Conservation (phyloP, 108 stramenopile species). For the Skeletonema grethae region DNA sequence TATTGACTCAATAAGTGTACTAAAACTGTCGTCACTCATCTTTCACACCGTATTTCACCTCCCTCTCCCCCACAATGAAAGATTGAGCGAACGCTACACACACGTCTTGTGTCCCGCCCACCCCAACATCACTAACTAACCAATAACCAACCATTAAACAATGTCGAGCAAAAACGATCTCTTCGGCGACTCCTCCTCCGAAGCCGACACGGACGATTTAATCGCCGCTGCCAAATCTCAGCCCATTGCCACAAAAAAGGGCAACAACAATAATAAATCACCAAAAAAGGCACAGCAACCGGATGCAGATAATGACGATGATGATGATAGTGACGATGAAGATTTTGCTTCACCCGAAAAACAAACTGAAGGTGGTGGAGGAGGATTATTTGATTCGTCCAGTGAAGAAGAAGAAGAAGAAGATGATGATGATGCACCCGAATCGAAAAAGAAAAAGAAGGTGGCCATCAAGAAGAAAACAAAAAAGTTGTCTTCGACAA, state of each 20-base stretch:
- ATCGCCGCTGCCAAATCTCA: conserved; percentile 63
- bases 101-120: neutral
- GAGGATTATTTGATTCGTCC: conserved; percentile 65
- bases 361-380: conserved; percentile 42
- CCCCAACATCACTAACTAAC: neutral
- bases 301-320: conserved; percentile 44
- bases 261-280: neutral
- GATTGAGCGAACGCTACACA: no score
- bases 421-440: conserved; percentile 5
- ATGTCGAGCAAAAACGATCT: conserved; percentile 81
- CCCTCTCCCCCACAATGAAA: no score
- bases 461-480: conserved; percentile 33
- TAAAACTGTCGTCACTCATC: no score
- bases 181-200: conserved; percentile 72
- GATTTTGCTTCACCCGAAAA: conserved; percentile 49
- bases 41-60: no score
- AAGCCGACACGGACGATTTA: conserved; percentile 81
- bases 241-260: conserved; percentile 55
- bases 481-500: neutral
- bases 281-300: conserved; percentile 31
- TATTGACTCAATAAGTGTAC: no score
- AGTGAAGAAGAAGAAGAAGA: conserved; percentile 63
- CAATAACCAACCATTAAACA: conserved; percentile 23
- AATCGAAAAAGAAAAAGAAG: conserved; percentile 33
- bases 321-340: conserved; percentile 27